phyloP scores from a whole-genome alignment of 805 yeast species.

The Yarrowia bubula region DNA sequence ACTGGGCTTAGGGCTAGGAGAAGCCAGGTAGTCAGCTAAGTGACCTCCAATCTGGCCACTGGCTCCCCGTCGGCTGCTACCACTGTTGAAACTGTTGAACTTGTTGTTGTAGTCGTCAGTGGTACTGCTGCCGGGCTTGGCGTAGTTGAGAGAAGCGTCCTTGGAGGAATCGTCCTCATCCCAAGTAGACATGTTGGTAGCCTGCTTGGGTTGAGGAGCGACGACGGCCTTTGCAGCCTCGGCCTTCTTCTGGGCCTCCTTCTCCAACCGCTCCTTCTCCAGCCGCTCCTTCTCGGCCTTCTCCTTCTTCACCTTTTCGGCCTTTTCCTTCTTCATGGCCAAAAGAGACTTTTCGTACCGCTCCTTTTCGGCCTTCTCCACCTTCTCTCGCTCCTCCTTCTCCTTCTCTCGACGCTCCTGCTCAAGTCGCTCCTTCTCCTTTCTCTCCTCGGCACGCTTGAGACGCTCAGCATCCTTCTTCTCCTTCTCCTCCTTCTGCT shows the following conservation, averaged over 20 bases:
- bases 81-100: slow-evolving; percentile 3
- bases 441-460: neutral
- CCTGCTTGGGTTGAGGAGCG: slow-evolving; percentile 14
- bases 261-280: neutral
- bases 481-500: slow-evolving; percentile 16
- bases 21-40: slow-evolving; percentile 6
- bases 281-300: neutral
- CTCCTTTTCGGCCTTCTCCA: slow-evolving; percentile 11
- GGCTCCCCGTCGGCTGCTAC: neutral
- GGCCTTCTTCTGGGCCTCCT: neutral
- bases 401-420: neutral
- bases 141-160: neutral
- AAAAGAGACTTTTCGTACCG: neutral
- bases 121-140: neutral
- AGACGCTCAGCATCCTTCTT: slow-evolving; percentile 5
- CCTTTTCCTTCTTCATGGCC: slow-evolving; percentile 24
- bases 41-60: slow-evolving; percentile 21
- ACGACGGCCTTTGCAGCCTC: neutral
- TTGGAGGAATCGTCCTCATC: neutral
- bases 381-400: neutral
- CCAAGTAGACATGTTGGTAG: slow-evolving; percentile 16
- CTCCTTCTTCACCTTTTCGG: neutral
- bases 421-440: slow-evolving; percentile 1
- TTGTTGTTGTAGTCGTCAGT: neutral
- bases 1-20: slow-evolving; percentile 22